Evolutionary conservation across 164 flowering plant species (phyloP).

Genomic region (Warburgia ugandensis): DNA sequence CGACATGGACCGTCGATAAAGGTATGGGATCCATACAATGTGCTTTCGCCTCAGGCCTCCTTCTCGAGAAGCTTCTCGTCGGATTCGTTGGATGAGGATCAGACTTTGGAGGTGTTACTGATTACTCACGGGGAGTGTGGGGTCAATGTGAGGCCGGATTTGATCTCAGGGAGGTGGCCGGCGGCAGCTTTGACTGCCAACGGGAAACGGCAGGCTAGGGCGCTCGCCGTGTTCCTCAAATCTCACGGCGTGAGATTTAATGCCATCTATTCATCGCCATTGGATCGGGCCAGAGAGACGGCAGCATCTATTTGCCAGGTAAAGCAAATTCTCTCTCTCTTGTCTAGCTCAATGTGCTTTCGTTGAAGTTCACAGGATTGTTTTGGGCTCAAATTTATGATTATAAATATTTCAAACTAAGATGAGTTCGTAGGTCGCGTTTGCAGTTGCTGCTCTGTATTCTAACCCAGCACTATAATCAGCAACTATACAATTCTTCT

Average conservation of each 20-base stretch:
- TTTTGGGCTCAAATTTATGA: too few species aligned
- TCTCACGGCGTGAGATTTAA: conserved; percentile 74
- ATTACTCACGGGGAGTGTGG: conserved; percentile 88
- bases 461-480: too few species aligned
- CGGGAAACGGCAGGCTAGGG: conserved; percentile 92
- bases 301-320: conserved; percentile 88
- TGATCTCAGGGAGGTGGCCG: conserved; percentile 80
- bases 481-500: too few species aligned
- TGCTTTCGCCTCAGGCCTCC: conserved; percentile 36
- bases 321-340: background rate
- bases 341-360: background rate
- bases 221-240: conserved; percentile 82
- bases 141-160: conserved; percentile 76
- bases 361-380: background rate
- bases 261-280: conserved; percentile 75
- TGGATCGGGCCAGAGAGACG: conserved; percentile 76
- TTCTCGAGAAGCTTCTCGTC: conserved; percentile 12
- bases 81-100: conserved; percentile 40
- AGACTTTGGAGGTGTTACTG: conserved; percentile 55
- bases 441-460: too few species aligned
- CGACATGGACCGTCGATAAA: conserved; percentile 82
- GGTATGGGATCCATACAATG: conserved; percentile 98
- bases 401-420: too few species aligned
- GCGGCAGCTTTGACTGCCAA: conserved; percentile 51
- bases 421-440: too few species aligned